A percentile compares a stretch with the other conserved stretches of the same genome.
Conservation (phyloP, 192 early-diverging fungal genomes). For the Geranomyces variabilis region DNA sequence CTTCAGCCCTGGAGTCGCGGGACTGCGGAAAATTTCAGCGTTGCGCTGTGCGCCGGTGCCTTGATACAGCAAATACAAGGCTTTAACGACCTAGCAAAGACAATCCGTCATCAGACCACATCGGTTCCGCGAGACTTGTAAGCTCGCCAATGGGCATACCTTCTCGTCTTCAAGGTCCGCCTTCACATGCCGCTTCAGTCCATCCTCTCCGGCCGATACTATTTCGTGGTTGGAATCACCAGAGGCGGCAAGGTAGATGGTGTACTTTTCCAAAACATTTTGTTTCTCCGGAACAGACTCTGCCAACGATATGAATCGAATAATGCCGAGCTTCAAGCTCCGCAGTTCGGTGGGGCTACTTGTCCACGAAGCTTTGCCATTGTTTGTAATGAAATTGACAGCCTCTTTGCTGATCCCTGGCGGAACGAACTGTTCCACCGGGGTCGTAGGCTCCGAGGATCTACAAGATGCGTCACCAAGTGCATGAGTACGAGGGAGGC, state of each 20-base stretch:
- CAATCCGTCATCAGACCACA: too few relatives aligned
- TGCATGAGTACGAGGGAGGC: too few relatives aligned
- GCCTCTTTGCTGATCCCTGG: slow-evolving; percentile 61
- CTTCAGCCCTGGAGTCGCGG: slow-evolving; percentile 62
- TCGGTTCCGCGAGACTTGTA: neutral
- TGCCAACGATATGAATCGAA: slow-evolving; percentile 28
- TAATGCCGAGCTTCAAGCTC: slow-evolving; percentile 36
- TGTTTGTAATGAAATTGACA: slow-evolving; percentile 68
- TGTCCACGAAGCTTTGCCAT: slow-evolving; percentile 74
- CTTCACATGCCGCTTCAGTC: slow-evolving; percentile 68
- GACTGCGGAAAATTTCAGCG: slow-evolving; percentile 30
- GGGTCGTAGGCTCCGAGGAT: neutral
- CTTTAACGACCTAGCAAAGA: slow-evolving; percentile 49
- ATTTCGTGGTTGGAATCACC: slow-evolving; percentile 75
- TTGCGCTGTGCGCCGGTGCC: slow-evolving; percentile 38
- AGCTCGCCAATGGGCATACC: neutral
- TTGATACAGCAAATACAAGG: slow-evolving; percentile 65
- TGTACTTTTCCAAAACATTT: slow-evolving; percentile 63
- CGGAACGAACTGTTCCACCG: slow-evolving; percentile 38
- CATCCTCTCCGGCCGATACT: slow-evolving; percentile 76
- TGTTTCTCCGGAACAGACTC: slow-evolving; percentile 34
- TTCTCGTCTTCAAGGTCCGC: slow-evolving; percentile 70
- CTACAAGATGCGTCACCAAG: neutral
- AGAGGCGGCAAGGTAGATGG: slow-evolving; percentile 60
- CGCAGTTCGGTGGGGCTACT: slow-evolving; percentile 32